Evolutionary conservation across 257 asterid species (phyloP).

Genomic region (Scutellaria galericulata): DNA sequence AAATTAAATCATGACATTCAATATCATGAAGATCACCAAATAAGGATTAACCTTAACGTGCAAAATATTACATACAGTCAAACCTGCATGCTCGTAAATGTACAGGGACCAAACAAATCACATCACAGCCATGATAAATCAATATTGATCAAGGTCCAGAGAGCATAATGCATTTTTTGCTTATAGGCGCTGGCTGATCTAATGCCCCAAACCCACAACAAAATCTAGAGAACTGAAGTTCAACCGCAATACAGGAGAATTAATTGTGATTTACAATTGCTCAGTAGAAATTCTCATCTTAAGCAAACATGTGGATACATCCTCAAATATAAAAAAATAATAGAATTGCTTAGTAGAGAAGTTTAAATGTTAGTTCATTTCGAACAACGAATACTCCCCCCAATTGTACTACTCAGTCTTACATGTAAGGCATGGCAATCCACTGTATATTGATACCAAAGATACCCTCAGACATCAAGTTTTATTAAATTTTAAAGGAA

Average conservation of each 20-base stretch:
- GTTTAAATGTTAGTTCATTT: background rate
- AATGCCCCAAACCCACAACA: background rate
- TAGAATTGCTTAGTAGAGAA: background rate
- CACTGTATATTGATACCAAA: background rate
- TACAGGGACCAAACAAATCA: background rate
- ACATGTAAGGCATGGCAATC: background rate
- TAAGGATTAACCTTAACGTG: background rate
- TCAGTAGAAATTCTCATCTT: background rate
- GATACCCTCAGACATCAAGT: background rate
- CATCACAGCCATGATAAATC: constrained; percentile 1
- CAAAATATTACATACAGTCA: background rate
- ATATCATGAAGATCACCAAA: background rate
- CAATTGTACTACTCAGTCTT: background rate
- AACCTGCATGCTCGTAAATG: background rate
- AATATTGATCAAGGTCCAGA: too few species aligned
- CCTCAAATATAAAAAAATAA: background rate
- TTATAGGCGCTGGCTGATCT: background rate
- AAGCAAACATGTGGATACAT: background rate
- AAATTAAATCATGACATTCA: background rate
- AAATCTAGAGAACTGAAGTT: too few species aligned
- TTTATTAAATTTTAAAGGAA: background rate
- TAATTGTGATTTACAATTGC: background rate
- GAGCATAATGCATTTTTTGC: too few species aligned
- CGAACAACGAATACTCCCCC: background rate
- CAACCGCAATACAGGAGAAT: background rate